These are phyloP conservation scores for Adiantum capillusveneris DNA, from an alignment of 75 land plant genomes.

Conservation along the genomic window DNA sequence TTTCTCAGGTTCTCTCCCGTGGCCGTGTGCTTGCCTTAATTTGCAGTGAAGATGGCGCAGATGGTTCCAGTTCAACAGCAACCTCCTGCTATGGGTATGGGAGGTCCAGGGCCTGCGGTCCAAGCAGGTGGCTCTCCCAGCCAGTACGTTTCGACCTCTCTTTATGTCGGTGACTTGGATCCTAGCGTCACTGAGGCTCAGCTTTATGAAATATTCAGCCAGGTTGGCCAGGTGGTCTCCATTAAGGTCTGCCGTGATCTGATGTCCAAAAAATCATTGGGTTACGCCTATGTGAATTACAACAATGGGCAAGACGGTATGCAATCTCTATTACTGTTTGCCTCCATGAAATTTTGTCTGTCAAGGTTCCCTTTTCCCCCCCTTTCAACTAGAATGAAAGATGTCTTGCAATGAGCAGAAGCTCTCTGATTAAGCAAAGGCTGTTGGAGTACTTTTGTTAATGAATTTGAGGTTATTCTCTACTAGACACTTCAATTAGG, in stretches of 20 bases:
- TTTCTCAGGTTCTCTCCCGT: too few relatives aligned
- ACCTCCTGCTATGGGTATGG: background rate
- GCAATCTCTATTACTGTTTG: too few relatives aligned
- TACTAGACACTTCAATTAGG: too few relatives aligned
- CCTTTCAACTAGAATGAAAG: too few relatives aligned
- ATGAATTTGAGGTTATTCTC: too few relatives aligned
- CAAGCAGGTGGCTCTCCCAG: background rate
- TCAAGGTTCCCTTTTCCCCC: too few relatives aligned
- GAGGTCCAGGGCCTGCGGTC: background rate
- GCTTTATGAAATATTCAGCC: constrained; percentile 32
- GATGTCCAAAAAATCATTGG: constrained; percentile 32
- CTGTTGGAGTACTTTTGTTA: too few relatives aligned
- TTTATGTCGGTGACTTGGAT: constrained; percentile 57
- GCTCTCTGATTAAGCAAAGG: too few relatives aligned
- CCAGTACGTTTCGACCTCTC: constrained; percentile 25
- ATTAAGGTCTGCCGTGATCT: constrained; percentile 43
- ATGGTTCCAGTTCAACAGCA: background rate
- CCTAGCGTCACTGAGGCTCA: constrained; percentile 20
- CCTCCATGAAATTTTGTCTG: too few relatives aligned
- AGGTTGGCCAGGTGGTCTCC: constrained; percentile 23
- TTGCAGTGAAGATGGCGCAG: background rate
- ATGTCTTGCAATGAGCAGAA: too few relatives aligned
- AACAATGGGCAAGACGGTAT: constrained; percentile 34
- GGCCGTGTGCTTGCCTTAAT: too few relatives aligned
- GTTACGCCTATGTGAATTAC: constrained; percentile 59